These are phyloP conservation scores for Sporothrix luriei DNA, from an alignment of 2,329 filamentous ascomycete genomes.

Conservation along the genomic window DNA sequence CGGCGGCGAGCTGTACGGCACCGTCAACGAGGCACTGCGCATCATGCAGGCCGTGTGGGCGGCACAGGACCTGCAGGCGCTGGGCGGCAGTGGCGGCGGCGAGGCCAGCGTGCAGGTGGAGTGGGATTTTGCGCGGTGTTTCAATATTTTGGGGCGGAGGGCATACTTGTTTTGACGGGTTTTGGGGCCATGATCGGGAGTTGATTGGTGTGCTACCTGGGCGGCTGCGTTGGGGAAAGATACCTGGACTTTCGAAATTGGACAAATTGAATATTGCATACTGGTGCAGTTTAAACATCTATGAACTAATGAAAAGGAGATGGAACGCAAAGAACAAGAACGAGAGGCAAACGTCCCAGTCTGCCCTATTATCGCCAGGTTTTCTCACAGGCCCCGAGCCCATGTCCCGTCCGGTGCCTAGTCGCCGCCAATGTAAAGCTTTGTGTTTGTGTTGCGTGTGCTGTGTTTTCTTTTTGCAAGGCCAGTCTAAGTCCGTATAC, in stretches of 20 bases:
- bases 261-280: background rate
- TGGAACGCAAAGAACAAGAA: background rate
- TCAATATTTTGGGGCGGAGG: slow-evolving; percentile 39
- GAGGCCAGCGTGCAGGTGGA: slow-evolving; percentile 44
- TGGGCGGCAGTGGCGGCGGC: slow-evolving; percentile 39
- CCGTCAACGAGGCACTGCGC: slow-evolving; percentile 48
- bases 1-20: slow-evolving; percentile 51
- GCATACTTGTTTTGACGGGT: slow-evolving; percentile 37
- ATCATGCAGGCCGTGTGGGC: slow-evolving; percentile 54
- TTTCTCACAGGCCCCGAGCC: background rate
- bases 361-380: slow-evolving; percentile 3
- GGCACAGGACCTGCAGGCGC: slow-evolving; percentile 39
- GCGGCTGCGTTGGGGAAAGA: too few relatives aligned
- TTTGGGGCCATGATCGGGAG: background rate
- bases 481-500: slow-evolving; percentile 1
- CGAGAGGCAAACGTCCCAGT: slow-evolving; percentile 4
- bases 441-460: background rate
- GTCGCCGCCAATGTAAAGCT: background rate
- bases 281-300: background rate
- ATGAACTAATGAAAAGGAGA: background rate
- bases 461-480: slow-evolving; percentile 12
- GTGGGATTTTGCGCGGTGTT: slow-evolving; percentile 51
- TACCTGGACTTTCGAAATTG: background rate
- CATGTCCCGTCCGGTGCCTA: background rate
- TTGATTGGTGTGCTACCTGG: too few relatives aligned